Evolutionary conservation across 139 green algal species (phyloP).

Genomic region (Chlamydomonas applanata): DNA sequence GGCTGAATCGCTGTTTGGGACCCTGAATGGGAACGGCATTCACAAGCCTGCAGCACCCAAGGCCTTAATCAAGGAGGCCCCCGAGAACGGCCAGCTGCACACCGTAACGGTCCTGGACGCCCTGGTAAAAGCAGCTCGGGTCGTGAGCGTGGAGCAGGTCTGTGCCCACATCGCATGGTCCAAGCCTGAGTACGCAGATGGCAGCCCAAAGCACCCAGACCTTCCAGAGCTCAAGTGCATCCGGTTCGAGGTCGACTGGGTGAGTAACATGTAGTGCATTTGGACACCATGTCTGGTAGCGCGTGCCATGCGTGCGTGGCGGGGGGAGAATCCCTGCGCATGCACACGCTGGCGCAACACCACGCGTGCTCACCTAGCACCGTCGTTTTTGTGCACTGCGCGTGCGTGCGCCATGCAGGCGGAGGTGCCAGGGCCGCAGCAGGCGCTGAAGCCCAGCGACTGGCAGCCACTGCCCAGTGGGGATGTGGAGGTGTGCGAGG

Average conservation of each 20-base stretch:
- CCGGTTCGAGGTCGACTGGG: slow-evolving; percentile 11
- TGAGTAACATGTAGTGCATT: background rate
- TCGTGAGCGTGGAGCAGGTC: background rate
- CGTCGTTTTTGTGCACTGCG: too few species aligned
- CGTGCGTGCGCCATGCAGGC: too few species aligned
- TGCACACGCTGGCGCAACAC: too few species aligned
- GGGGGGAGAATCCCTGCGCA: too few species aligned
- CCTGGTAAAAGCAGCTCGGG: background rate
- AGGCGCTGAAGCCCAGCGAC: background rate
- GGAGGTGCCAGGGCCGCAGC: background rate
- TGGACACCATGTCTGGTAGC: too few species aligned
- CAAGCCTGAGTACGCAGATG: background rate
- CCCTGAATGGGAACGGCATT: too few species aligned
- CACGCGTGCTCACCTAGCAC: background rate
- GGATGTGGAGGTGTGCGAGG: slow-evolving; percentile 1
- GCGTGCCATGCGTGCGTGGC: too few species aligned
- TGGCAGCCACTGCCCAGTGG: slow-evolving; percentile 7
- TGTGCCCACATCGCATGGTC: background rate
- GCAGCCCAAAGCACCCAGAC: background rate
- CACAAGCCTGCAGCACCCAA: background rate
- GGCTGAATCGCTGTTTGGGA: too few species aligned
- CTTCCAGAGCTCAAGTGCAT: background rate
- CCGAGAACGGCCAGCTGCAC: background rate
- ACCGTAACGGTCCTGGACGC: background rate
- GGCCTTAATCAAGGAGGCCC: background rate